Evolutionary conservation across 495 filamentous ascomycete genomes (phyloP), one percentile per base, ranked within the genome.

Genomic region (Physcia stellaris): DNA sequence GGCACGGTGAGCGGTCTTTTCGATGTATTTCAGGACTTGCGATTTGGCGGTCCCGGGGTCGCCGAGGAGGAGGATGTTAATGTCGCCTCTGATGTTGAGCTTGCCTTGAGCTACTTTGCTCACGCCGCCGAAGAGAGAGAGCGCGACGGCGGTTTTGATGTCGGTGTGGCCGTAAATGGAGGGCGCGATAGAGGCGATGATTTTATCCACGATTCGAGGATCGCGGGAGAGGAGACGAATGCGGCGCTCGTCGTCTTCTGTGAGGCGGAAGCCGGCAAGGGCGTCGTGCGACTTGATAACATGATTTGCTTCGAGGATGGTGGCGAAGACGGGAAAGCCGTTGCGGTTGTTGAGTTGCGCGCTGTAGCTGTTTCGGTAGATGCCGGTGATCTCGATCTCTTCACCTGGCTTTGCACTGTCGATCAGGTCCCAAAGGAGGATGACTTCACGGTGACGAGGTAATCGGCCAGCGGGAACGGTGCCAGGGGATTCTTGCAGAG

Each of bases 31-130:
- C 32, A 99, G 75, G 13, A 99, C 74, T 59, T 99, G 92, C 2
- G 92, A 99, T 56, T 99, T 99, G 49, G 92, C 92, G 6, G 92
- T 99, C 57, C 92, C 93, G 0, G 92, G 92, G 50, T 99, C 92
- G 60, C 92, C 92, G 18, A 96, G 86, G 7, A 99, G 75, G 4
- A 99, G 74, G 16, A 99, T 79, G 59, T 99, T 99, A 68, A 99
- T 96, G 58, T 99, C 92, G 51, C 92, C 92, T 64, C 92, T 79
- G 43, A 99, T 85, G 34, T 75, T 69, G 62, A 86, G 90, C 39
- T 81, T 82, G 35, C 92, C 92, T 47, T 79, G 76, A 16, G 84
- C 78, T 47, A 72, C 79, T 61, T 99, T 99, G 59, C 79, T 79
- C 11, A 96, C 90, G 50, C 92, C 92, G 34, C 88, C 87, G 49